phyloP scores from a whole-genome alignment of 2,329 filamentous ascomycete genomes.

The Chaetothyriales sp. region DNA sequence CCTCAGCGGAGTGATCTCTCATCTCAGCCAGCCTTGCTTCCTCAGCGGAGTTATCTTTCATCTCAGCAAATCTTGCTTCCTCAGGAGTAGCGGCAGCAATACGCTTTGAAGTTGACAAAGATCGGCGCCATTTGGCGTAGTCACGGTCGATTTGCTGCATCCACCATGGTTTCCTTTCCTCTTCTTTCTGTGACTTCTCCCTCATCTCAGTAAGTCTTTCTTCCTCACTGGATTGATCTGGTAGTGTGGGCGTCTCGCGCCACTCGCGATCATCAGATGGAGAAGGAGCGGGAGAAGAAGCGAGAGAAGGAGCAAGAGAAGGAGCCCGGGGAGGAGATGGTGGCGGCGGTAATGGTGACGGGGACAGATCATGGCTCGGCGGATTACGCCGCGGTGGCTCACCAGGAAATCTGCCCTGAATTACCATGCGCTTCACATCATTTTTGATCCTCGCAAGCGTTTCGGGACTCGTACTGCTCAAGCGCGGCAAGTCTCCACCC shows the following conservation, averaged over 20 bases:
- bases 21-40: no score
- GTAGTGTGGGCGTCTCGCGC: neutral
- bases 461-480: conserved; percentile 22
- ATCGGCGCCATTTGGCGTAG: neutral
- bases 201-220: neutral
- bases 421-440: conserved; percentile 34
- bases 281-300: no score
- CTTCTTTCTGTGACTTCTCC: neutral
- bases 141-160: neutral
- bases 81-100: no score
- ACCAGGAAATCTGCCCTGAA: conserved; percentile 11
- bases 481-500: conserved; percentile 27
- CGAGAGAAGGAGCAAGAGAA: neutral
- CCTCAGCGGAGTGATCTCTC: no score
- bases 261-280: neutral
- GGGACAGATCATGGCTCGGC: no score
- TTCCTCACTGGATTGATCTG: neutral
- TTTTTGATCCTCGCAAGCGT: conserved; percentile 27
- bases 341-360: no score
- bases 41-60: no score
- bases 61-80: no score
- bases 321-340: neutral
- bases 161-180: neutral
- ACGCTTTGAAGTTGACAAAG: no score
- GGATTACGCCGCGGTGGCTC: neutral